Evolutionary conservation across 2,329 filamentous ascomycete genomes (phyloP), one percentile per base, ranked within the genome.

Genomic region (Ceratocystis eucalypticola): DNA sequence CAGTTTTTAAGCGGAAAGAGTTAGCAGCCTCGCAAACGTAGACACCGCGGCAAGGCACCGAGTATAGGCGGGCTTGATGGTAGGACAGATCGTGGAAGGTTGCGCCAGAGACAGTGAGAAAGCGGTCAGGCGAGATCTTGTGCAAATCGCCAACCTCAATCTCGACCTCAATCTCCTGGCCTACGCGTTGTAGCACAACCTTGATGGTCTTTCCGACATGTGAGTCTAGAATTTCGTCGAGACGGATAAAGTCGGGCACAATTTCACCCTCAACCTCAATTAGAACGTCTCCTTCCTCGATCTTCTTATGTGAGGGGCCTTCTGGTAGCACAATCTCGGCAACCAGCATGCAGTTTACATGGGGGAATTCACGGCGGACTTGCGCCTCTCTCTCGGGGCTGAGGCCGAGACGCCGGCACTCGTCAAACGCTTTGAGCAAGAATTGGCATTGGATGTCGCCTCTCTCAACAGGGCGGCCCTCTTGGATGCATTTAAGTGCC

Each of bases 391-490:
- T 95, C 64, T 91, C 83, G 0, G 91, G 82, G 1, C 84, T 90
- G 68, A 99, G 80, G 6, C 94, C 94, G 10, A 99, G 80, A 68
- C 94, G 84, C 65, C 93, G 86, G 75, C 94, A 97, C 75, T 99
- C 95, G 71, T 99, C 95, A 71, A 99, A 99, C 0, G 94, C 91
- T 76, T 97, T 97, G 69, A 99, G 83, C 65, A 97, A 82, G 82
- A 95, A 99, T 74, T 99, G 94, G 69, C 91, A 96, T 76, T 99
- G 94, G 62, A 99, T 96, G n/a, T 94, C 96, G 61, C 94, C 94
- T 71, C 94, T 84, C n/a, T 87, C 85, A 64, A 99, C 87, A 1
- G 83, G 83, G 71, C 86, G 83, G 44, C 84, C 86, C 70, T 87
- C 81, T 73, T 88, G 91, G 66, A 99, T 87, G 72, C 91, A 95